Evolutionary conservation across 176 grass and related monocot genomes (phyloP), one percentile per base, ranked within the genome.

Genomic region (Ampelocalamus luodianensis): DNA sequence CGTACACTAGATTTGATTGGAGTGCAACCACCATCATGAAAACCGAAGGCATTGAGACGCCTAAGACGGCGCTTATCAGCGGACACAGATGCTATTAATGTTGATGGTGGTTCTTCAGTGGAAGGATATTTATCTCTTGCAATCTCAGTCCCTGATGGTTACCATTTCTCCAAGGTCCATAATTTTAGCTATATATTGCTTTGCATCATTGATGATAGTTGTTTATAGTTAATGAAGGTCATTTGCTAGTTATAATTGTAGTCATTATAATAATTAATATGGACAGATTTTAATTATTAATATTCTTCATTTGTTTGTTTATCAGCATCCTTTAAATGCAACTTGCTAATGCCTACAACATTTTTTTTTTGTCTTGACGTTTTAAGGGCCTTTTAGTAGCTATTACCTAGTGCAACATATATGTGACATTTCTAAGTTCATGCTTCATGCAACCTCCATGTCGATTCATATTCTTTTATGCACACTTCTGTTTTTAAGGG

Each of bases 131-230:
- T 98, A 77, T 90, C 89, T 74, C 88, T 98, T 68, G 76, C 89
- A 91, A 82, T 98, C 77, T 86, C 85, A 76, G 86, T 94, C 77
- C 96, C 96, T 86, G 93, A 92, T 84, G 93, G 96, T 46, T 98
- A 94, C 83, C 96, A 95, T 89, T 98, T 98, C 83, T 98, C 93
- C 53, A 98, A 98, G 96, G 96, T 98, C 49, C 68, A 77, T 40
- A 54, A 71, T 74, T 79, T 74, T 83, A 50, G 34, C 44, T 72
- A 69, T 68, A 32, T 77, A 14, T 79, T 90, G 8, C 71, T 71
- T 72, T 75, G 60, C 39, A 59, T 68, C 24, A 17, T 87, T 68
- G 32, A 66, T 67, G 56, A 40, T 67, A 74, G 22, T 7, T 68
- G 27, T 60, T 22, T 27, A 43, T 83, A 79, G 68, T 61, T 59